Evolutionary conservation across 2,329 filamentous ascomycete genomes (phyloP).

Genomic region (Diaporthe eres): DNA sequence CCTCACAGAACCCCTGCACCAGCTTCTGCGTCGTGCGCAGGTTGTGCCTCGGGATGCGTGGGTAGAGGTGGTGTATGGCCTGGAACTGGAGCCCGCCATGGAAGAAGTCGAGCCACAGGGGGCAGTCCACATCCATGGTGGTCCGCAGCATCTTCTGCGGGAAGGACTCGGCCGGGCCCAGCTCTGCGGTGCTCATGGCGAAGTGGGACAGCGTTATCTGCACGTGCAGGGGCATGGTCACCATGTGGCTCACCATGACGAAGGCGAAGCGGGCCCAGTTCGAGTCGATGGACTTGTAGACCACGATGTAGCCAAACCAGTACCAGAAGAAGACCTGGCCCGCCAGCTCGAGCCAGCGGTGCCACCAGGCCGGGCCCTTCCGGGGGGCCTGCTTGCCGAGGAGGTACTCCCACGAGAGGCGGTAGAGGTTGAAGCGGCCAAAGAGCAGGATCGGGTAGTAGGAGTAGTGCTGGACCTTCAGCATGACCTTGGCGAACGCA

Average conservation of each 20-base stretch:
- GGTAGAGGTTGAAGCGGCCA: slow-evolving; percentile 90
- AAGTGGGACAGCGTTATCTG: slow-evolving; percentile 95
- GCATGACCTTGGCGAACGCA: slow-evolving; percentile 75
- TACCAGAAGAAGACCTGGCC: slow-evolving; percentile 88
- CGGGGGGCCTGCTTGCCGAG: slow-evolving; percentile 78
- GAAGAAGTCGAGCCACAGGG: slow-evolving; percentile 88
- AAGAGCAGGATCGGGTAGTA: slow-evolving; percentile 88
- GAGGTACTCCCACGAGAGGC: slow-evolving; percentile 84
- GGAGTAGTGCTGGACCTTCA: slow-evolving; percentile 83
- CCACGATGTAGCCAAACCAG: slow-evolving; percentile 86
- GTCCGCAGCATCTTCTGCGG: slow-evolving; percentile 92
- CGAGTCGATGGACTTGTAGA: slow-evolving; percentile 81
- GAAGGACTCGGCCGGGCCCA: slow-evolving; percentile 88
- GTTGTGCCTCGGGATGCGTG: slow-evolving; percentile 87
- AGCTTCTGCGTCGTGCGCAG: slow-evolving; percentile 81
- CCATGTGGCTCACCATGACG: slow-evolving; percentile 83
- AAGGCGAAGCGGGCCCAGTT: slow-evolving; percentile 79
- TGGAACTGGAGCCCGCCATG: slow-evolving; percentile 93
- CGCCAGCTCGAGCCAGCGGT: slow-evolving; percentile 82
- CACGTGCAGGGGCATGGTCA: slow-evolving; percentile 85
- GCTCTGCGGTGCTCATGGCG: slow-evolving; percentile 90
- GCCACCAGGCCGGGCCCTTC: slow-evolving; percentile 86
- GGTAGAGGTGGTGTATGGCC: slow-evolving; percentile 88
- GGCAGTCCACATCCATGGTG: slow-evolving; percentile 94
- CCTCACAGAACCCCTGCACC: slow-evolving; percentile 84